These are phyloP conservation scores for Gyrodon lividus DNA, from an alignment of 768 basidiomycete species.

Conservation along the genomic window DNA sequence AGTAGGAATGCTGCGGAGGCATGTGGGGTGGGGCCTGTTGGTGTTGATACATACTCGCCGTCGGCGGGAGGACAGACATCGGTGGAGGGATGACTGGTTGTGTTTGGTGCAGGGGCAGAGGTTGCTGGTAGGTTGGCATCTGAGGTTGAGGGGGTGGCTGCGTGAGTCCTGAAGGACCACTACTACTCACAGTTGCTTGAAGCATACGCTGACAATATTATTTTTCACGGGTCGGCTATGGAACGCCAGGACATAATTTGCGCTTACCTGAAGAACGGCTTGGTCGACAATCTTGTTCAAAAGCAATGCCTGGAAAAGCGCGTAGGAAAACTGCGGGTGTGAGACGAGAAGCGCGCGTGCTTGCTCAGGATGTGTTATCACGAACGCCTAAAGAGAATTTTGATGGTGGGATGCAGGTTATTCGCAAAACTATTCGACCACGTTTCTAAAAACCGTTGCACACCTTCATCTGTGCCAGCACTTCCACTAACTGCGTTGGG, in stretches of 20 bases:
- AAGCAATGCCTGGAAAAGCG: slow-evolving; percentile 91
- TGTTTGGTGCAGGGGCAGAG: slow-evolving; percentile 32
- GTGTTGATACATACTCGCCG: slow-evolving; percentile 31
- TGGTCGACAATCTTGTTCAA: slow-evolving; percentile 93
- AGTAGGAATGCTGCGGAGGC: slow-evolving; percentile 30
- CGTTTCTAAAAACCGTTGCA: slow-evolving; percentile 28
- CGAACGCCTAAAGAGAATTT: slow-evolving; percentile 66
- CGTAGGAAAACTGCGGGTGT: slow-evolving; percentile 94
- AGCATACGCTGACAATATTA: slow-evolving; percentile 45
- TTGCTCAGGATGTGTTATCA: slow-evolving; percentile 88
- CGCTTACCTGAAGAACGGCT: slow-evolving; percentile 74
- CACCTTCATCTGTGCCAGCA: slow-evolving; percentile 98
- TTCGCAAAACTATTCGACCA: slow-evolving; percentile 21
- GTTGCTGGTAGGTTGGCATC: slow-evolving; percentile 29
- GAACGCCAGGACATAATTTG: slow-evolving; percentile 8
- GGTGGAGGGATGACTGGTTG: slow-evolving; percentile 34
- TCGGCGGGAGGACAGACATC: slow-evolving; percentile 30
- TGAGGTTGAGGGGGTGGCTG: slow-evolving; percentile 32
- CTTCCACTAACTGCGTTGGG: slow-evolving; percentile 85
- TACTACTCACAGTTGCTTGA: slow-evolving; percentile 37
- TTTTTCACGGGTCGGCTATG: slow-evolving; percentile 3
- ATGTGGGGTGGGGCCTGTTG: slow-evolving; percentile 30
- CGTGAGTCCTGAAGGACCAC: slow-evolving; percentile 27
- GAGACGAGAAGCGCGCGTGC: slow-evolving; percentile 74
- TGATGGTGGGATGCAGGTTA: slow-evolving; percentile 10